Base-by-base conservation (phyloP, 2,329 filamentous ascomycete genomes). In the Lachnellula cervina region DNA sequence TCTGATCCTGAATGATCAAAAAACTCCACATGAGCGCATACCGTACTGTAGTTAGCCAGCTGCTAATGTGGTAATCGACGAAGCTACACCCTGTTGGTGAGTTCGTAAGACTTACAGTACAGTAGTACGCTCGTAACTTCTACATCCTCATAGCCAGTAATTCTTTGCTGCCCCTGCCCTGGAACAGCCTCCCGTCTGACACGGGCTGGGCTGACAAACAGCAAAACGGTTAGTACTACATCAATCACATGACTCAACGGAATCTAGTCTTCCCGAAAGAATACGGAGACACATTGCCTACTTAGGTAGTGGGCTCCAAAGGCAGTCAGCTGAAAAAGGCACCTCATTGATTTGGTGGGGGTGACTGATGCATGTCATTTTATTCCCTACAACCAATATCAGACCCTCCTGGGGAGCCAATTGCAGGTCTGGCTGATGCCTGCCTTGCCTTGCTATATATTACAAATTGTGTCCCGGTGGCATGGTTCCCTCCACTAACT, bases 401-500 rank as follows among this genome's bases (percentile, higher is more conserved):
- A 28, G 28, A 25, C 14, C 44, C 44, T 23, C 6, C 16, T 14
- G 21, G 5, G n/a, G 34, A 35, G 13, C 17, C 21, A 13, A 48
- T 28, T 34, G 38, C 32, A 40, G 11, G 32, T 47, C 35, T 45
- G 14, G 34, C 28, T 14, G 34, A 37, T 34, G 28, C 51, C 44
- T 51, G 35, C 50, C 42, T 51, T 34, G 28, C 44, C 34, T 51
- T 38, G 51, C 42, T 51, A 55, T 55, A 50, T 55, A 55, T 56
- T 52, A 42, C 52, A 19, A 50, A 43, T 32, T 43, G 25, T 28
- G 25, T n/a, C 25, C 19, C 42, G 17, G 32, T 43, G 19, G 34
- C 28, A 50, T 34, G 23, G 25, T 32, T 38, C 37, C 28, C 50
- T 48, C 45, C 51, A 40, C 54, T 61, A 67, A 47, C 59, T 64